Evolutionary conservation across 768 basidiomycete species (phyloP).

Genomic region (Calocybe gangraenosa): DNA sequence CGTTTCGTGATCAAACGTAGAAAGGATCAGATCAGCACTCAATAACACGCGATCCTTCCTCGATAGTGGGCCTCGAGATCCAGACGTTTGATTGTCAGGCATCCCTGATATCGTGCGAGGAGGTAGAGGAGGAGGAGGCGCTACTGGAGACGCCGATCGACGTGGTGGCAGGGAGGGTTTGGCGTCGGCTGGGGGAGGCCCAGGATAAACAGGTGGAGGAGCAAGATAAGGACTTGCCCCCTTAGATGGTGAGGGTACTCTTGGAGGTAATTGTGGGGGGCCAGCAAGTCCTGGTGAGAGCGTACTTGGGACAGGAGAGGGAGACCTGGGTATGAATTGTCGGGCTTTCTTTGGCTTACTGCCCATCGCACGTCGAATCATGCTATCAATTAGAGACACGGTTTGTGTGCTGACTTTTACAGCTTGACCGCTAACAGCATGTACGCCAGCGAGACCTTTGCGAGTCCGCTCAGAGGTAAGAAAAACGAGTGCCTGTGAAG

Average conservation of each 20-base stretch:
- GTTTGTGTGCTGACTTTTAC: slow-evolving; percentile 65
- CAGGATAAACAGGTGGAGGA: slow-evolving; percentile 16
- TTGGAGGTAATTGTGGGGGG: slow-evolving; percentile 18
- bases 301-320: slow-evolving; percentile 8
- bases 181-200: slow-evolving; percentile 7
- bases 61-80: slow-evolving; percentile 27
- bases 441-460: slow-evolving; percentile 54
- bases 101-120: slow-evolving; percentile 21
- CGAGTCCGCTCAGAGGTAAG: slow-evolving; percentile 56
- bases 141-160: slow-evolving; percentile 23
- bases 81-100: slow-evolving; percentile 8
- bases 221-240: slow-evolving; percentile 9
- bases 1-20: slow-evolving; percentile 58
- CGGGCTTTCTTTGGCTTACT: slow-evolving; percentile 30
- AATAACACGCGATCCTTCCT: slow-evolving; percentile 49
- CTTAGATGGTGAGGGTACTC: slow-evolving; percentile 13
- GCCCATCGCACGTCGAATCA: slow-evolving; percentile 56
- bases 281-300: slow-evolving; percentile 4
- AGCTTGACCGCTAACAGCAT: slow-evolving; percentile 61
- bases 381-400: slow-evolving; percentile 51
- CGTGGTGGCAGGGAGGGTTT: slow-evolving; percentile 32
- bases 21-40: slow-evolving; percentile 62
- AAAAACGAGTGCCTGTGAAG: slow-evolving; percentile 50
- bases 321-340: slow-evolving; percentile 8
- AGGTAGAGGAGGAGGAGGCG: slow-evolving; percentile 32